phyloP scores from a whole-genome alignment of 2,329 filamentous ascomycete species.

The Cercospora zeina region DNA sequence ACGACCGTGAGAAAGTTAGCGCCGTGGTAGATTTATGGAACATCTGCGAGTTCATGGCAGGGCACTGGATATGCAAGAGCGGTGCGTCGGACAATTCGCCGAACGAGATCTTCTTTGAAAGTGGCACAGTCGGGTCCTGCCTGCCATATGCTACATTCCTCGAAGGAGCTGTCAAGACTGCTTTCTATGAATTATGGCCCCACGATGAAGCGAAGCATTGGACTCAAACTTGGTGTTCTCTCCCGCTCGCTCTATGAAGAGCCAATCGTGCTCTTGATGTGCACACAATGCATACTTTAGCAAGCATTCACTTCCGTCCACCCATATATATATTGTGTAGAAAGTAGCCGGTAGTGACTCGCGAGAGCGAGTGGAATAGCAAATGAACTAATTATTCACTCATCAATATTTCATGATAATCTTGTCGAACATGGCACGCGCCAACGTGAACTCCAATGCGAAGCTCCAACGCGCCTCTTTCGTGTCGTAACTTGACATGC shows the following conservation, averaged over 20 bases:
- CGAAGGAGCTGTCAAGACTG: neutral
- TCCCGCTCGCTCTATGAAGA: neutral
- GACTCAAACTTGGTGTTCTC: neutral
- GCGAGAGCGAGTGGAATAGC: neutral
- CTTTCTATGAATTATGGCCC: neutral
- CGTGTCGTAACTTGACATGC: neutral
- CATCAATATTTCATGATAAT: neutral
- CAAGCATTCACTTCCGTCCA: neutral
- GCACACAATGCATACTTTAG: neutral
- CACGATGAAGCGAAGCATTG: neutral
- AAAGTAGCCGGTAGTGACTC: neutral
- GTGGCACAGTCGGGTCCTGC: too few relatives aligned
- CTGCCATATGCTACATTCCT: too few relatives aligned
- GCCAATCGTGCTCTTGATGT: neutral
- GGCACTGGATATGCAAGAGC: neutral
- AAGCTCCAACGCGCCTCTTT: neutral
- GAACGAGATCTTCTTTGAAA: neutral
- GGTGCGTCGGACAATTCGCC: neutral
- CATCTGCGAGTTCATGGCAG: neutral
- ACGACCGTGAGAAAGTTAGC: neutral
- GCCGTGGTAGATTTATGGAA: neutral
- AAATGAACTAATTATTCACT: neutral
- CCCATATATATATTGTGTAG: too few relatives aligned
- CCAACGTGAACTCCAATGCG: neutral
- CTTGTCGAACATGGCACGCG: neutral